phyloP scores from a whole-genome alignment of 306 rosid species.

The Glycine latifolia region DNA sequence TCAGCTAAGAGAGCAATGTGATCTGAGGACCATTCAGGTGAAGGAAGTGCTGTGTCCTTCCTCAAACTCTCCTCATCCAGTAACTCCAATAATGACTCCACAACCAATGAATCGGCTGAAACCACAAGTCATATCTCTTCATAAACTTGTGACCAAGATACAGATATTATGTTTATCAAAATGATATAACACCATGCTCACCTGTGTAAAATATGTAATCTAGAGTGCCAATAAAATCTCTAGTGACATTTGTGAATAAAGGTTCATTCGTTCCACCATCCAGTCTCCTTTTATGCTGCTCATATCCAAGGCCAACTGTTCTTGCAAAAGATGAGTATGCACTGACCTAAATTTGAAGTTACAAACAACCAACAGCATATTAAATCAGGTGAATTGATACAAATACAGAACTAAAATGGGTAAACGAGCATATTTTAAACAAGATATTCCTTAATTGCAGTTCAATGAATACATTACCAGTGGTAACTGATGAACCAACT shows the following conservation, averaged over 20 bases:
- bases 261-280: conserved; percentile 89
- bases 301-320: conserved; percentile 68
- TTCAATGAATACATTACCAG: conserved; percentile 63
- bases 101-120: conserved; percentile 95
- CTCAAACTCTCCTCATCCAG: conserved; percentile 95
- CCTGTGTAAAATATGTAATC: conserved; percentile 99
- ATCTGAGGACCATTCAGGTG: conserved; percentile 99
- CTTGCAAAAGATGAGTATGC: conserved; percentile 93
- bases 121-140: conserved; percentile 36
- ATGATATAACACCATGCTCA: conserved; percentile 41
- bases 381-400: not conserved
- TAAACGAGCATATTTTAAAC: not conserved
- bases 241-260: conserved; percentile 84
- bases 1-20: conserved; percentile 95
- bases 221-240: conserved; percentile 94
- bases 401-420: not conserved
- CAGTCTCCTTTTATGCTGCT: conserved; percentile 84
- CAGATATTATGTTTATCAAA: not conserved
- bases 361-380: conserved; percentile 29
- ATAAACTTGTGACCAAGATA: conserved; percentile 13
- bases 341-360: conserved; percentile 71
- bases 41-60: conserved; percentile 99
- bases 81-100: conserved; percentile 92
- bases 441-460: conserved; percentile 32
- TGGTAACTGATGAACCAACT: conserved; percentile 91